Base-by-base conservation (phyloP, 164 flowering plant species). In the Vitis riparia region DNA sequence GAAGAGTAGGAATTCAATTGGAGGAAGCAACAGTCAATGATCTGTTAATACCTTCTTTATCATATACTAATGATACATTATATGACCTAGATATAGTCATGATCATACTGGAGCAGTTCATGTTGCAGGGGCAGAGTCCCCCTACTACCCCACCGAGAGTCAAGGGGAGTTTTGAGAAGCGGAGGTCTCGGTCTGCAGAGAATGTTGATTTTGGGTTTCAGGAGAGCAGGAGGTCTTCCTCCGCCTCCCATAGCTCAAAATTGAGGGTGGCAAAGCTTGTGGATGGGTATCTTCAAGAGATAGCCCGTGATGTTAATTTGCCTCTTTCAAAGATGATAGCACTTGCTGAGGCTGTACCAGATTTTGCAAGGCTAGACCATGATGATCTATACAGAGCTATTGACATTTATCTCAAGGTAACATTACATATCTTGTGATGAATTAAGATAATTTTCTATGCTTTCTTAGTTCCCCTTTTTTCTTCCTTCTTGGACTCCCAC, bases 391-490 rank as follows among this genome's bases (percentile, higher is more conserved):
- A 96, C 89, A 75, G 80, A 74, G 98, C 94, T 7, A 88, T 93
- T 76, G 98, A 96, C 83, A 87, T 87, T 57, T 96, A 87, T 64
- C 93, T 96, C 51, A 93, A 92, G 99, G 99, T 96, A 85, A 79
- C 55, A 51, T 48, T 11, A 8, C 44, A 55, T 11, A 17, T 27
- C 17, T 47, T 12, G 11, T 64, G 30, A 47, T 49, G 23, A 66
- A 44, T 49, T 23, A 8, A 29, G 5, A 27, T 13, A 51, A 2
- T 23, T 65, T 27, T 17, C 2, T 1, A 11, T 6, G n/a, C 10
- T 11, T n/a, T 62, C 9, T 50, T 13, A 17, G 12, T 11, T 51
- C 23, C 23, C 12, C 15, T 1, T 14, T 8, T 62, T 52, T 30
- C 29, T 67, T 44, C 44, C 50, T 9, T 15, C 27, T 17, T 7